Conservation (phyloP, 2,329 filamentous ascomycete genomes). For the Ilyonectria sp. region DNA sequence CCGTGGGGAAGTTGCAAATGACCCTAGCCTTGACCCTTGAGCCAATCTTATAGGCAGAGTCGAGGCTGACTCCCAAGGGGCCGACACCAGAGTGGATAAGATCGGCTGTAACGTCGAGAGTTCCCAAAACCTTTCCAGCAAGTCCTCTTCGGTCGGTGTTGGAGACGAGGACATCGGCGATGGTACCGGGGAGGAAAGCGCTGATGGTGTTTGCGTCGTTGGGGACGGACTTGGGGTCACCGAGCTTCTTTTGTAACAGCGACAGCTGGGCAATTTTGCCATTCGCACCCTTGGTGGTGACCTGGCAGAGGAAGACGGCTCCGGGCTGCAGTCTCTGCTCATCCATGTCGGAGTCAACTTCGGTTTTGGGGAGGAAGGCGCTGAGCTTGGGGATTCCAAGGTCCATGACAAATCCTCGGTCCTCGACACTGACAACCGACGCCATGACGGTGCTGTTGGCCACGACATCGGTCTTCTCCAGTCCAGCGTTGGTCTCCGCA, state of each 20-base stretch:
- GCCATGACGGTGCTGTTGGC: conserved; percentile 87
- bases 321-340: conserved; percentile 84
- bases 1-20: conserved; percentile 87
- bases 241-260: conserved; percentile 78
- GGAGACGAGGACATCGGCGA: conserved; percentile 86
- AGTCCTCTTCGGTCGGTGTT: conserved; percentile 83
- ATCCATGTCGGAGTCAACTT: conserved; percentile 77
- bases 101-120: conserved; percentile 92
- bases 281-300: conserved; percentile 81
- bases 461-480: conserved; percentile 81
- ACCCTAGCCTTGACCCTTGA: conserved; percentile 89
- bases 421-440: conserved; percentile 91
- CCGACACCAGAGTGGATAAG: conserved; percentile 88
- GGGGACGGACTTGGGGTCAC: conserved; percentile 76
- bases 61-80: conserved; percentile 77
- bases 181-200: conserved; percentile 91
- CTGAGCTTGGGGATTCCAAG: conserved; percentile 81
- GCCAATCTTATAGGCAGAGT: conserved; percentile 85
- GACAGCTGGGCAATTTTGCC: conserved; percentile 91
- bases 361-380: conserved; percentile 89
- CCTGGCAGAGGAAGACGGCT: conserved; percentile 86
- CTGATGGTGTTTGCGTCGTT: conserved; percentile 88
- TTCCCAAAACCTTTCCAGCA: conserved; percentile 90
- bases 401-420: conserved; percentile 96
- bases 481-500: conserved; percentile 80